Evolutionary conservation across 352 stramenopile species (phyloP).

Genomic region (Pythium coloratum): DNA sequence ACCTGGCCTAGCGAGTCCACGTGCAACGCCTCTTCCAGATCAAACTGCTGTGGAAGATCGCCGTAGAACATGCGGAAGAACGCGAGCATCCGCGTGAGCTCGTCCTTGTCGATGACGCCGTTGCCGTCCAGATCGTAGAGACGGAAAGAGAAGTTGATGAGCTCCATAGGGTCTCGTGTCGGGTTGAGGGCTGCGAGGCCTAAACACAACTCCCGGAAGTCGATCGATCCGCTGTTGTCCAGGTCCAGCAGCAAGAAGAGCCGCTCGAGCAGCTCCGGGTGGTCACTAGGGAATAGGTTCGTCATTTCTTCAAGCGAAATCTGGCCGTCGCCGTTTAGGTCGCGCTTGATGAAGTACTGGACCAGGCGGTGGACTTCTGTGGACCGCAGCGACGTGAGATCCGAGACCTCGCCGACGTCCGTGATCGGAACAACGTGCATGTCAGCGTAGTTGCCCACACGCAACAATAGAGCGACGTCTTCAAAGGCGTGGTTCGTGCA

Average conservation of each 20-base stretch:
- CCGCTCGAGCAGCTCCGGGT: constrained; percentile 48
- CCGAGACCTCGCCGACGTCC: constrained; percentile 52
- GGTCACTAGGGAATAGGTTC: constrained; percentile 46
- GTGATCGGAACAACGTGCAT: constrained; percentile 62
- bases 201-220: constrained; percentile 74
- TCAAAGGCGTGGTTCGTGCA: constrained; percentile 80
- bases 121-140: constrained; percentile 70
- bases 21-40: constrained; percentile 27
- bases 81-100: constrained; percentile 50
- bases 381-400: constrained; percentile 43
- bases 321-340: constrained; percentile 60
- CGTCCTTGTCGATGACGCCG: constrained; percentile 45
- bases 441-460: constrained; percentile 53
- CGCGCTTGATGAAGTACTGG: constrained; percentile 52
- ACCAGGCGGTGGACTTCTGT: constrained; percentile 53
- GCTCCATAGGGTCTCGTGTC: constrained; percentile 31
- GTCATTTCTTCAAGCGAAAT: constrained; percentile 70
- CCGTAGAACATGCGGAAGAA: constrained; percentile 58
- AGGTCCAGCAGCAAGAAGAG: constrained; percentile 62
- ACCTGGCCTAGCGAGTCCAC: constrained; percentile 30
- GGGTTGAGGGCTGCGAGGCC: constrained; percentile 54
- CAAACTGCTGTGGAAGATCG: constrained; percentile 13
- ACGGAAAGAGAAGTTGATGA: constrained; percentile 59
- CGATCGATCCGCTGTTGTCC: constrained; percentile 62
- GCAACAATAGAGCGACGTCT: constrained; percentile 62